Base-by-base conservation (phyloP, 495 filamentous ascomycete species). In the Parathielavia hyrcaniae region DNA sequence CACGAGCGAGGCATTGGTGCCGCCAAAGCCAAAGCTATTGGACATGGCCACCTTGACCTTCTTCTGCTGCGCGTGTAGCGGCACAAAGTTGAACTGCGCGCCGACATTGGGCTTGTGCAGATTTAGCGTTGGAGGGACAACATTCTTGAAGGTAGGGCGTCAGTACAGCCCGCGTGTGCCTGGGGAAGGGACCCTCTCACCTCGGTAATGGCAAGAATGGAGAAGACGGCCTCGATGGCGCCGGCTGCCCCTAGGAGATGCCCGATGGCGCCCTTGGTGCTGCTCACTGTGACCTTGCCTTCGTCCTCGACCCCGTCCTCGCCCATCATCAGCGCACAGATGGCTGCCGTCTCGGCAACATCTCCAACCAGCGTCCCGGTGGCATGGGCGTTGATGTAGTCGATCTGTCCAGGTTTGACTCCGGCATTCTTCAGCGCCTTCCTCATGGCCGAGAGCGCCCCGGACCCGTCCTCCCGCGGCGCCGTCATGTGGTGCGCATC, bases 1-100 rank as follows among this genome's bases (percentile, higher is more conserved):
- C 59, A 90, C 92, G 44, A 98, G 74, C 60, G 82, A 89, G 45
- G 91, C 91, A 75, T 97, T 97, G 10, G 93, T 98, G 32, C 93
- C 93, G 11, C 93, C 93, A 76, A 98, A 98, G 1, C 93, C 93
- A 78, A 98, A 98, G 67, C 92, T 97, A 66, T 98, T 98, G 19
- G 89, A 90, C 63, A 98, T 60, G 35, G 86, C 86, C 26, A 91
- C 87, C 56, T 86, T 78, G 22, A 97, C 83, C 11, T 75, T 57
- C 61, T 83, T 83, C 30, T 85, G 68, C 67, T 97, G 91, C 2
- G 88, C 77, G 34, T 76, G 59, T 1, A 83, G 75, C 0, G 90
- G 84, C 3, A 95, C 84, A 73, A 95, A 92, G 71, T 98, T 97
- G 76, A 90, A 96, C 53, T 85, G 77, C 50, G 91, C 89, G 10